Percentiles rank a stretch among this genome's conserved stretches.
phyloP scores from a whole-genome alignment of 2,329 filamentous ascomycete species.

The Penicillium decumbens region DNA sequence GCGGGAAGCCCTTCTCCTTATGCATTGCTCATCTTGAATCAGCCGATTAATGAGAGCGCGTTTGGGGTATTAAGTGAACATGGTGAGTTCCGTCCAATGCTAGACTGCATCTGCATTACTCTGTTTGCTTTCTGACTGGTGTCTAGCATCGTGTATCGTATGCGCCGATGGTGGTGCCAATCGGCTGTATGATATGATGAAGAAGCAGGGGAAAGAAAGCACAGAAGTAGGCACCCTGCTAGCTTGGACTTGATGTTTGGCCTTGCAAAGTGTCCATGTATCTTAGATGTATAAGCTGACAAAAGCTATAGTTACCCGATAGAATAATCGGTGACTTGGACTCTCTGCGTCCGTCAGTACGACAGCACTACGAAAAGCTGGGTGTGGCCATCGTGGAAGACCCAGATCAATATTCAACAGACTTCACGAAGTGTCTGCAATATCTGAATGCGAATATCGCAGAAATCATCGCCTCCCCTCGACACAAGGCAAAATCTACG shows the following conservation, averaged over 20 bases:
- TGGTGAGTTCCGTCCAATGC: slow-evolving; percentile 23
- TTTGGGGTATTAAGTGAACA: slow-evolving; percentile 36
- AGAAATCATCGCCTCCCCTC: slow-evolving; percentile 24
- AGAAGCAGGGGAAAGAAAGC: slow-evolving; percentile 25
- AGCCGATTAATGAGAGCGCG: slow-evolving; percentile 51
- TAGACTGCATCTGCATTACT: neutral
- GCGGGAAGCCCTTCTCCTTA: slow-evolving; percentile 22
- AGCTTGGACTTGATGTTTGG: neutral
- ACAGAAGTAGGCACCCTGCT: slow-evolving; percentile 28
- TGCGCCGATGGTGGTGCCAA: slow-evolving; percentile 94
- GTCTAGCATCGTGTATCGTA: slow-evolving; percentile 59
- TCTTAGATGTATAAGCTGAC: slow-evolving; percentile 1
- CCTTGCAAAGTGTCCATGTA: neutral
- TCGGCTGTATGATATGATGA: slow-evolving; percentile 56
- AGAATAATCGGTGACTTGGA: slow-evolving; percentile 88
- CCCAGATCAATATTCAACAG: slow-evolving; percentile 79
- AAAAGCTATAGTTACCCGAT: slow-evolving; percentile 51
- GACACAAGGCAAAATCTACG: slow-evolving; percentile 3
- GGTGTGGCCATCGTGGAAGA: slow-evolving; percentile 63
- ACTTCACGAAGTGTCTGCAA: slow-evolving; percentile 77
- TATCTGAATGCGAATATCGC: slow-evolving; percentile 48
- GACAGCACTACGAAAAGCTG: slow-evolving; percentile 61
- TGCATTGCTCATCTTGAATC: slow-evolving; percentile 59
- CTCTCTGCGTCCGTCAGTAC: slow-evolving; percentile 63
- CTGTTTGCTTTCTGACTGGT: neutral